phyloP scores from a whole-genome alignment of 2,329 filamentous ascomycete species.

The Fusarium equiseti region DNA sequence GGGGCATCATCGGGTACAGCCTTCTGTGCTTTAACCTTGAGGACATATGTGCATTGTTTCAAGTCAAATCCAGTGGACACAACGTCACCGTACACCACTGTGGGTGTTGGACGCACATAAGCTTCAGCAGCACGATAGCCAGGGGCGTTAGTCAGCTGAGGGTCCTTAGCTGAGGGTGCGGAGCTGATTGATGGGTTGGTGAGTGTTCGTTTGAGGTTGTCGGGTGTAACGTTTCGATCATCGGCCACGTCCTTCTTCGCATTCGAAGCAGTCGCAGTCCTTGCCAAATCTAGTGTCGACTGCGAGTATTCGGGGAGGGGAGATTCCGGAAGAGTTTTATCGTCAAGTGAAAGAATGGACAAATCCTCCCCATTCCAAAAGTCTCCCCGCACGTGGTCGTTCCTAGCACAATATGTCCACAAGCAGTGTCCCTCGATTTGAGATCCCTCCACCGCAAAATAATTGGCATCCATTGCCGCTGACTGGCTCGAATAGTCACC shows the following conservation, averaged over 20 bases:
- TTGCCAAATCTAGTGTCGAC: conserved; percentile 59
- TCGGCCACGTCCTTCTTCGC: conserved; percentile 59
- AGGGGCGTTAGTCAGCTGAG: conserved; percentile 70
- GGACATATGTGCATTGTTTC: conserved; percentile 78
- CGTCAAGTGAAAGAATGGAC: conserved; percentile 88
- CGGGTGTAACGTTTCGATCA: conserved; percentile 74
- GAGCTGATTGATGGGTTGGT: conserved; percentile 76
- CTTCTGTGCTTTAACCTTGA: conserved; percentile 74
- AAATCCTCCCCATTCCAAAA: conserved; percentile 98
- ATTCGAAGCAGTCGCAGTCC: conserved; percentile 31
- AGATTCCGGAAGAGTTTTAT: conserved; percentile 71
- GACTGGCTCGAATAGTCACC: conserved; percentile 95
- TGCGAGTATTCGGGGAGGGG: conserved; percentile 60
- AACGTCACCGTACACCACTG: conserved; percentile 79
- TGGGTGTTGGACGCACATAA: conserved; percentile 87
- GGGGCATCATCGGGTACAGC: conserved; percentile 72
- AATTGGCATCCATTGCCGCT: conserved; percentile 94
- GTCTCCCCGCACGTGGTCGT: conserved; percentile 89
- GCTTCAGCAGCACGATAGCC: conserved; percentile 94
- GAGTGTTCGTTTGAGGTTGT: conserved; percentile 80
- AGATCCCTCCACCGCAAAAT: conserved; percentile 89
- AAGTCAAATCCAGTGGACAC: conserved; percentile 84
- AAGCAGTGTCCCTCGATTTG: conserved; percentile 86
- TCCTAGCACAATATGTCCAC: conserved; percentile 88
- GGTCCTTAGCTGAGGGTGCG: conserved; percentile 62